Percentiles rank a stretch among this genome's conserved stretches.
These are phyloP conservation scores for Syncephalastrum sp. DNA, from an alignment of 371 early-diverging fungal genomes.

Conservation along the genomic window DNA sequence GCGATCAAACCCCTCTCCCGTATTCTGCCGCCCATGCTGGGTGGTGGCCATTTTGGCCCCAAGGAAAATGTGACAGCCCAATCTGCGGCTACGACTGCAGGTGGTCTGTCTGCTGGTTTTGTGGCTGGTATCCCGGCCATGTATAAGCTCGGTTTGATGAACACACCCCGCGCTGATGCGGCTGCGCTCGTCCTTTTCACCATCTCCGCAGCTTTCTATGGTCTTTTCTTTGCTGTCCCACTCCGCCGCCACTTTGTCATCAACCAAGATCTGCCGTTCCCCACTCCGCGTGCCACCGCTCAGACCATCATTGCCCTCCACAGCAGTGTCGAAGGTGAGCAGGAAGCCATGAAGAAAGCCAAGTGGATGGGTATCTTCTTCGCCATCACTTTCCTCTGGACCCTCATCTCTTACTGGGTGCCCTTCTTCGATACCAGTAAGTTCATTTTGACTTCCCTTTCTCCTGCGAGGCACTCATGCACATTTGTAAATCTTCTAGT, in stretches of 20 bases:
- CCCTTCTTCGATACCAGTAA: conserved; percentile 54
- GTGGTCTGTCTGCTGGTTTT: conserved; percentile 70
- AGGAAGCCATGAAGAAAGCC: conserved; percentile 43
- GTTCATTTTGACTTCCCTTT: conserved; percentile 9
- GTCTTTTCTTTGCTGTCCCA: conserved; percentile 75
- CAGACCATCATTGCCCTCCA: conserved; percentile 67
- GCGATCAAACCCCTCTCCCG: conserved; percentile 62
- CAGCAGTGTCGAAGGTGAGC: conserved; percentile 42
- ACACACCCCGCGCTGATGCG: conserved; percentile 47
- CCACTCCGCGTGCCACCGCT: conserved; percentile 71
- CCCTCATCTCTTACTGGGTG: conserved; percentile 55
- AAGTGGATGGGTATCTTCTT: conserved; percentile 54
- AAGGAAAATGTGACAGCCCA: conserved; percentile 72
- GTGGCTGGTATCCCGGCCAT: conserved; percentile 73
- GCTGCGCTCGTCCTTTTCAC: conserved; percentile 58
- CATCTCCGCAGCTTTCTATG: conserved; percentile 65
- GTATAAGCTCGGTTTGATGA: conserved; percentile 64
- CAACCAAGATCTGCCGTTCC: conserved; percentile 70
- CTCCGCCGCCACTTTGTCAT: conserved; percentile 71
- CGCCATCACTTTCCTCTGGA: conserved; percentile 43
- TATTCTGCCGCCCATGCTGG: conserved; percentile 39
- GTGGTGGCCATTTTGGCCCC: conserved; percentile 68
- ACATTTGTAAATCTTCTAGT: conserved; percentile 13
- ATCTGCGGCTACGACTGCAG: conserved; percentile 71
- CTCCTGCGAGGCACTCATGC: neutral